These are phyloP conservation scores for Pythium phragmitis DNA, from an alignment of 352 stramenopile species.

Conservation along the genomic window DNA sequence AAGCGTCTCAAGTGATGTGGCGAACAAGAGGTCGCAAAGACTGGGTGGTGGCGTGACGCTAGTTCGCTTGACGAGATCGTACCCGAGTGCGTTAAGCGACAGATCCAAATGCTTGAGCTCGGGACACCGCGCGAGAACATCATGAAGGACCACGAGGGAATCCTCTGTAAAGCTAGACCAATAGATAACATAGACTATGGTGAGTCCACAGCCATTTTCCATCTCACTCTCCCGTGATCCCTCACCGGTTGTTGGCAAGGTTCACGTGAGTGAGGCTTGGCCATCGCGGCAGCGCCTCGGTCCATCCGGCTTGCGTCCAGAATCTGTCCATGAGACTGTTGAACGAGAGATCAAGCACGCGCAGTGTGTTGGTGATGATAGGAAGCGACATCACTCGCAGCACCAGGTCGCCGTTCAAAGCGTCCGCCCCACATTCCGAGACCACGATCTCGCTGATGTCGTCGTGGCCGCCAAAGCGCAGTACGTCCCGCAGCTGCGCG, in stretches of 20 bases:
- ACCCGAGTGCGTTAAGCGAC: conserved; percentile 44
- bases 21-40: not conserved
- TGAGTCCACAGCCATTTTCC: not conserved
- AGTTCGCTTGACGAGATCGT: conserved; percentile 1
- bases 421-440: conserved; percentile 19
- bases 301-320: conserved; percentile 25
- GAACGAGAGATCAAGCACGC: conserved; percentile 49
- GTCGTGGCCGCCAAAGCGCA: conserved; percentile 6
- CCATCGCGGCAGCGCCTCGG: conserved; percentile 17
- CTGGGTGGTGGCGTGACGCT: not conserved
- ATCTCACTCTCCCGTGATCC: not conserved
- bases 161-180: conserved; percentile 35
- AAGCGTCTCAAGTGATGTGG: conserved; percentile 24
- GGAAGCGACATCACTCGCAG: conserved; percentile 14
- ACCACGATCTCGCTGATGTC: conserved; percentile 29
- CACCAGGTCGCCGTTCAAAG: conserved; percentile 28
- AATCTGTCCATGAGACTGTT: conserved; percentile 47
- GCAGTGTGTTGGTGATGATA: conserved; percentile 16
- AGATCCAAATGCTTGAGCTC: conserved; percentile 42
- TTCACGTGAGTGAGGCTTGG: conserved; percentile 36
- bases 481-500: conserved; percentile 10
- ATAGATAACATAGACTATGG: not conserved
- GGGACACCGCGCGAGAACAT: conserved; percentile 34
- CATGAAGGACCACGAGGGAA: conserved; percentile 24
- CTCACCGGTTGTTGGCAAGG: conserved; percentile 54